Percentiles rank a stretch among this genome's conserved stretches.
These are phyloP conservation scores for Russula vinacea DNA, from an alignment of 768 basidiomycete genomes.

Conservation along the genomic window DNA sequence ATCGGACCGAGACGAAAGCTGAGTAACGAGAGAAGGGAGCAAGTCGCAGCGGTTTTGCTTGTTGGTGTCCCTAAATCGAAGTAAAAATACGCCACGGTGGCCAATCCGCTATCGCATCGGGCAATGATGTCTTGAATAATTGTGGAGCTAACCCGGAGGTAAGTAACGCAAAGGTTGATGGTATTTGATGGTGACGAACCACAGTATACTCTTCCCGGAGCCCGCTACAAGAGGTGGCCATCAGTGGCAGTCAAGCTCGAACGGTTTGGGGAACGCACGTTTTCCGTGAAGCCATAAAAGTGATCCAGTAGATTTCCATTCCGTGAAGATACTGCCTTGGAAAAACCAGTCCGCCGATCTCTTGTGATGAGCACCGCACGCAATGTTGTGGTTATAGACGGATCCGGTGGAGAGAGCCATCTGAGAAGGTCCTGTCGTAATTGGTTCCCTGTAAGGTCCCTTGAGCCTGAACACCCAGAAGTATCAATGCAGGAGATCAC, in stretches of 20 bases:
- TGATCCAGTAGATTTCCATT: neutral
- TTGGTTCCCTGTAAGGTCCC: neutral
- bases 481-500: neutral
- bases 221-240: neutral
- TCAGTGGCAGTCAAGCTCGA: neutral
- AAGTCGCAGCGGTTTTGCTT: neutral
- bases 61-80: neutral
- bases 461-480: neutral
- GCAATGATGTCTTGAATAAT: conserved; percentile 1
- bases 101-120: neutral
- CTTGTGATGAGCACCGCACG: neutral
- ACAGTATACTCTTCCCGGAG: conserved; percentile 4
- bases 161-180: neutral
- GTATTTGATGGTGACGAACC: neutral
- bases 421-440: neutral
- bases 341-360: neutral
- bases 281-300: conserved; percentile 7
- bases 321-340: neutral
- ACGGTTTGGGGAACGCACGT: neutral
- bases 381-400: neutral
- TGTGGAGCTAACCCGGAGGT: neutral
- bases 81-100: neutral
- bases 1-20: neutral
- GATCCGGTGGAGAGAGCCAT: conserved; percentile 8
- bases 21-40: neutral